Evolutionary conservation across 2,329 filamentous ascomycete species (phyloP), one percentile per base, ranked within the genome.

Genomic region (Sphaerostilbella broomeana): DNA sequence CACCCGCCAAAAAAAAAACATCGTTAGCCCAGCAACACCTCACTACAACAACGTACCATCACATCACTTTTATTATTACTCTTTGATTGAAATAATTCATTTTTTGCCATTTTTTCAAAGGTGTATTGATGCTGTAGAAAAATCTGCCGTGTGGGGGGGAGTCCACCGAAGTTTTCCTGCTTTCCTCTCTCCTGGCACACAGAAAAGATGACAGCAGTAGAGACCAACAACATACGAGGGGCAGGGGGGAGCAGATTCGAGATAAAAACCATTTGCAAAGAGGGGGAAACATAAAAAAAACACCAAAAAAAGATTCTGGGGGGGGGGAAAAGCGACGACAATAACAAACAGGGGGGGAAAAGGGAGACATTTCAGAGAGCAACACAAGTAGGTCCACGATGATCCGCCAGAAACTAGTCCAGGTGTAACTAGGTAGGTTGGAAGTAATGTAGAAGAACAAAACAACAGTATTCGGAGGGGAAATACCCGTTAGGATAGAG

Each of bases 351-450:
- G 47, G 38, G 48, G 29, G 41, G 46, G 28, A 49, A 42, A 49
- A 51, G 40, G 47, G 46, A 34, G 39, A 36, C 39, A 38, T 44
- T 48, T 52, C 45, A 48, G 45, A 44, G 47, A 49, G 52, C 51
- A 53, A 51, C 53, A 56, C 53, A n/a, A n/a, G n/a, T n/a, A n/a
- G n/a, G 52, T 58, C 52, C 51, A 53, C 55, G 48, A 41, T 44
- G 50, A 55, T 50, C 56, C 48, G 51, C 51, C 50, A 40, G 31
- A 31, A 42, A 33, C 27, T 21, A 33, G 38, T 37, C 42, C 42
- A 41, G 28, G 35, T 40, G 31, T 44, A 44, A 44, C 42, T 44
- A 44, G 41, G 35, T 43, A 43, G 30, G 35, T 24, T n/a, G n/a
- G n/a, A n/a, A 28, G 34, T 44, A 35, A 20, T 25, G 38, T 37